These are phyloP conservation scores for Dipodascus geniculatus DNA, from an alignment of 805 yeast genomes.

Conservation along the genomic window DNA sequence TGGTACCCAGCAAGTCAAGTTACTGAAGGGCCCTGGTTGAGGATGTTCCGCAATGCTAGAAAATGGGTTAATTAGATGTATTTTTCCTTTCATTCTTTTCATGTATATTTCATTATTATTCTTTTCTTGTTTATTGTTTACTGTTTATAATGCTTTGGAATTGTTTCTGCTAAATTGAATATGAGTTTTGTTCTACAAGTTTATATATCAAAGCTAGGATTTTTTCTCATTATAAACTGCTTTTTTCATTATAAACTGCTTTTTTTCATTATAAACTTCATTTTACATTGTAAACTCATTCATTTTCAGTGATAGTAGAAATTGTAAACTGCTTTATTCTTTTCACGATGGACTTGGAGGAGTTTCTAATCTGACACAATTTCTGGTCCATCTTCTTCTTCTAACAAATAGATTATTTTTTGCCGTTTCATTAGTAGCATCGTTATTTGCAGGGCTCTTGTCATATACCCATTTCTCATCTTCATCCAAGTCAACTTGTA, in stretches of 20 bases:
- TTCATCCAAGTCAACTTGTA: conserved; percentile 48
- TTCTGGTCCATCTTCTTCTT: conserved; percentile 19
- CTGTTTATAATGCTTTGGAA: not conserved
- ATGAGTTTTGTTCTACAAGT: no score
- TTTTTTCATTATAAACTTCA: no score
- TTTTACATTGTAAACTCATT: no score
- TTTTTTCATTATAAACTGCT: no score
- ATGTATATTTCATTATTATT: not conserved
- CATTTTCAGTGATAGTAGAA: no score
- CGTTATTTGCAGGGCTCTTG: conserved; percentile 5
- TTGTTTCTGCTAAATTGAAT: not conserved
- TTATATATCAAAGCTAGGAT: no score
- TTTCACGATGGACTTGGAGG: not conserved
- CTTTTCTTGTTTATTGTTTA: not conserved
- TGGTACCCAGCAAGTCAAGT: conserved; percentile 74
- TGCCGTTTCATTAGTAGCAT: conserved; percentile 14
- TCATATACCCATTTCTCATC: conserved; percentile 87
- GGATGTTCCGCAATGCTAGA: conserved; percentile 85
- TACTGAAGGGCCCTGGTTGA: conserved; percentile 93
- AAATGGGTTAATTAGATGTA: conserved; percentile 63
- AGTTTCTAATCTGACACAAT: conserved; percentile 6
- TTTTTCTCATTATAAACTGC: no score
- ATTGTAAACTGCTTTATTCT: not conserved
- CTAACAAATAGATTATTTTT: conserved; percentile 8
- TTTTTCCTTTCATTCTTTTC: no score